phyloP scores from a whole-genome alignment of 805 yeast genomes.

The Wickerhamomyces rabaulensis region DNA sequence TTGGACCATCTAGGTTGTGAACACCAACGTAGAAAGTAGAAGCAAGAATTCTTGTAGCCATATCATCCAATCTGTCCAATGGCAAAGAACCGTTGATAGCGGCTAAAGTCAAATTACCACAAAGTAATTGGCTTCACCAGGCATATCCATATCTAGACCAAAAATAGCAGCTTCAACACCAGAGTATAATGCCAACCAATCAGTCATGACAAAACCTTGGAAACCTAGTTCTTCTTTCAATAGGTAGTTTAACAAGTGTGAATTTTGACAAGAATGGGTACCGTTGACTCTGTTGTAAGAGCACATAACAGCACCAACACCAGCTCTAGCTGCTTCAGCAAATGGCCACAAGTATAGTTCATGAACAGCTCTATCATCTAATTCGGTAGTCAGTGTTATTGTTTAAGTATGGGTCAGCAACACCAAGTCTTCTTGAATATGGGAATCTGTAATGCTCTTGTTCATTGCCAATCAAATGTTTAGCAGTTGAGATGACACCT shows the following conservation, averaged over 20 bases:
- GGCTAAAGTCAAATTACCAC: slow-evolving; percentile 38
- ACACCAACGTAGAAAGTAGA: slow-evolving; percentile 38
- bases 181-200: slow-evolving; percentile 52
- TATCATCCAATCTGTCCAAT: slow-evolving; percentile 38
- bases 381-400: no score
- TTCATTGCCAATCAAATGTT: slow-evolving; percentile 56
- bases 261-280: slow-evolving; percentile 42
- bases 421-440: no score
- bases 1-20: slow-evolving; percentile 36
- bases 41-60: slow-evolving; percentile 40
- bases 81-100: slow-evolving; percentile 35
- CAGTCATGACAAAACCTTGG: slow-evolving; percentile 49
- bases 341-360: slow-evolving; percentile 57
- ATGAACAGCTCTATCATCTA: slow-evolving; percentile 47
- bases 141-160: slow-evolving; percentile 59
- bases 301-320: slow-evolving; percentile 51
- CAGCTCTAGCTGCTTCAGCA: slow-evolving; percentile 45
- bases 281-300: slow-evolving; percentile 57
- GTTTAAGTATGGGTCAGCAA: no score
- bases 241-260: slow-evolving; percentile 35
- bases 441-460: slow-evolving; percentile 48
- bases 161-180: slow-evolving; percentile 39
- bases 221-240: slow-evolving; percentile 49
- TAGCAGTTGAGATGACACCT: slow-evolving; percentile 49
- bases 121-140: slow-evolving; percentile 48